These are phyloP conservation scores for Nakazawaea wyomingensis DNA, from an alignment of 805 yeast genomes.

Conservation along the genomic window DNA sequence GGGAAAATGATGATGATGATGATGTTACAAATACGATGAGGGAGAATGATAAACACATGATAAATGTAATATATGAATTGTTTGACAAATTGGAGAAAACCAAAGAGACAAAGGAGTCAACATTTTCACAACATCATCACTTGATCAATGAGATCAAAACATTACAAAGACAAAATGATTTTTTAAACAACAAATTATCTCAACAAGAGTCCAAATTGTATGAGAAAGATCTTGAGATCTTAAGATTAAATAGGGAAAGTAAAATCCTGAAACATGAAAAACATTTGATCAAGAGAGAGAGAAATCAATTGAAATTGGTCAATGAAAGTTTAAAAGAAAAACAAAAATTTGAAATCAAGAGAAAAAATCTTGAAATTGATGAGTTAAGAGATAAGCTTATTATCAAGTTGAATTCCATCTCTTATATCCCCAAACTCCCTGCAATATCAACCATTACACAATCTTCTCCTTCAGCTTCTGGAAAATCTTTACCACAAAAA, in stretches of 20 bases:
- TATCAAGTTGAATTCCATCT: conserved; percentile 2
- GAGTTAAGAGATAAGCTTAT: conserved; percentile 10
- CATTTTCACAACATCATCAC: conserved; percentile 1
- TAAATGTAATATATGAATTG: conserved; percentile 23
- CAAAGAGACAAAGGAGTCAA: conserved; percentile 17
- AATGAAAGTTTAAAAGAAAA: conserved; percentile 12
- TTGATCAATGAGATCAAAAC: conserved; percentile 3
- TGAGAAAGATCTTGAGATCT: conserved; percentile 9
- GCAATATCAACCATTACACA: too few relatives aligned
- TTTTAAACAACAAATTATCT: background rate
- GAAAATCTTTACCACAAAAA: background rate
- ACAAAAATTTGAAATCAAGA: conserved; percentile 7
- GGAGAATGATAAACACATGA: conserved; percentile 27
- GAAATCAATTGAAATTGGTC: conserved; percentile 3
- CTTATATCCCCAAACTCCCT: background rate
- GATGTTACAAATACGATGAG: conserved; percentile 12
- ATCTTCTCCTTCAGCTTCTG: too few relatives aligned
- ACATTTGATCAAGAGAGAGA: conserved; percentile 5
- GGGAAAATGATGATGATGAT: background rate
- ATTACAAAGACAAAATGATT: conserved; percentile 6
- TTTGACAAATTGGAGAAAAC: conserved; percentile 20
- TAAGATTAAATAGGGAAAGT: background rate
- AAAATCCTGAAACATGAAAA: conserved; percentile 2
- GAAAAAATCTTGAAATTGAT: conserved; percentile 10
- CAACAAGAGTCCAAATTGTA: background rate